Conservation (phyloP, 352 stramenopile species). For the Pythium aristosporum region DNA sequence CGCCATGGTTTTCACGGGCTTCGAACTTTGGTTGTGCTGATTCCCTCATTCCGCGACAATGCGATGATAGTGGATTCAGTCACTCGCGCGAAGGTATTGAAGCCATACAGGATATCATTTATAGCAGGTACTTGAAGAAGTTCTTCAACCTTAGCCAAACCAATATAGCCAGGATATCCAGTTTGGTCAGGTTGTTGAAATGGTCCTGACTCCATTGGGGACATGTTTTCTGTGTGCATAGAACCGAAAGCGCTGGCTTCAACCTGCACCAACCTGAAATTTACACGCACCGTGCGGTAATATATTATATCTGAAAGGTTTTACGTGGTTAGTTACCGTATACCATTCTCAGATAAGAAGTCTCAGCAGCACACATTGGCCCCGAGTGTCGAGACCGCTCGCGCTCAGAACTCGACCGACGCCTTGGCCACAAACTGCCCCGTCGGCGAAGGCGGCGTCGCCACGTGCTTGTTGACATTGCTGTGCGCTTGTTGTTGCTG, state of each 20-base stretch:
- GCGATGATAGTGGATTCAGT: constrained; percentile 29
- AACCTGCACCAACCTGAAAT: constrained; percentile 14
- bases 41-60: constrained; percentile 22
- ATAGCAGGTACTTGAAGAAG: background rate
- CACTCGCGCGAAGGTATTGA: constrained; percentile 17
- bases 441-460: background rate
- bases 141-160: background rate
- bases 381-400: constrained; percentile 16
- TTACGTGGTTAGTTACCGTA: constrained; percentile 17
- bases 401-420: constrained; percentile 27
- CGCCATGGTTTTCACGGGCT: constrained; percentile 8
- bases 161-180: background rate
- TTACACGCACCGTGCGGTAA: constrained; percentile 16
- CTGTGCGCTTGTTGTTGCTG: background rate
- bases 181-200: constrained; percentile 25
- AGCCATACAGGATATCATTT: constrained; percentile 13
- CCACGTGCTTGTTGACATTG: background rate
- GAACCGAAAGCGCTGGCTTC: constrained; percentile 8
- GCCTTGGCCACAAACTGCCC: background rate
- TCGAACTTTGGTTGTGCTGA: constrained; percentile 13
- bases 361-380: background rate
- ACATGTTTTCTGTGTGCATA: constrained; percentile 20
- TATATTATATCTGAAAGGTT: constrained; percentile 25
- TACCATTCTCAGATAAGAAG: background rate
- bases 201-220: constrained; percentile 25